Conservation (phyloP, 257 asterid species). For the Capsicum pubescens region DNA sequence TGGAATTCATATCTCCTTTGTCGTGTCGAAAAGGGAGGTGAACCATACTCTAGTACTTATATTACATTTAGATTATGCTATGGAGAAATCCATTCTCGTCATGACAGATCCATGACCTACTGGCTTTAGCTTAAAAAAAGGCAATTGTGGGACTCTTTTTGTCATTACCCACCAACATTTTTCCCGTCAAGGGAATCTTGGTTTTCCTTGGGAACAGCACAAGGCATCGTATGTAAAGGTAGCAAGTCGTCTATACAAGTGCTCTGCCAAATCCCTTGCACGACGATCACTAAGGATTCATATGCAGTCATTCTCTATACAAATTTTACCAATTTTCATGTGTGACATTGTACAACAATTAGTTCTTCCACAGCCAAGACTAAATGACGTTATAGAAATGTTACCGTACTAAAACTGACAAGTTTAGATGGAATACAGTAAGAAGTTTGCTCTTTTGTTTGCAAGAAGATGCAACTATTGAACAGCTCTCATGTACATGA, state of each 20-base stretch:
- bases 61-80: not conserved
- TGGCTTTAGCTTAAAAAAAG: not conserved
- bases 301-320: not conserved
- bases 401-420: conserved; percentile 9
- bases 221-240: no score
- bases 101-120: not conserved
- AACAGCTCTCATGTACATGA: not conserved
- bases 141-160: no score
- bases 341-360: no score
- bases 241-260: not conserved
- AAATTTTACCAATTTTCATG: not conserved
- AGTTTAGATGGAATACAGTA: conserved; percentile 9
- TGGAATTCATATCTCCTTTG: not conserved
- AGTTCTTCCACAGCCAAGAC: no score
- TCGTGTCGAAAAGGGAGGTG: not conserved
- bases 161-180: no score
- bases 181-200: no score
- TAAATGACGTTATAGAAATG: not conserved
- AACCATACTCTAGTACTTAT: not conserved
- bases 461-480: conserved; percentile 6
- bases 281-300: not conserved
- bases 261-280: not conserved
- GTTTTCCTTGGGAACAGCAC: no score
- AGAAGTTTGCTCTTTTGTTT: not conserved
- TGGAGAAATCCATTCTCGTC: not conserved